phyloP scores from a whole-genome alignment of 176 grass and related monocot genomes.

The Bromus sterilis region DNA sequence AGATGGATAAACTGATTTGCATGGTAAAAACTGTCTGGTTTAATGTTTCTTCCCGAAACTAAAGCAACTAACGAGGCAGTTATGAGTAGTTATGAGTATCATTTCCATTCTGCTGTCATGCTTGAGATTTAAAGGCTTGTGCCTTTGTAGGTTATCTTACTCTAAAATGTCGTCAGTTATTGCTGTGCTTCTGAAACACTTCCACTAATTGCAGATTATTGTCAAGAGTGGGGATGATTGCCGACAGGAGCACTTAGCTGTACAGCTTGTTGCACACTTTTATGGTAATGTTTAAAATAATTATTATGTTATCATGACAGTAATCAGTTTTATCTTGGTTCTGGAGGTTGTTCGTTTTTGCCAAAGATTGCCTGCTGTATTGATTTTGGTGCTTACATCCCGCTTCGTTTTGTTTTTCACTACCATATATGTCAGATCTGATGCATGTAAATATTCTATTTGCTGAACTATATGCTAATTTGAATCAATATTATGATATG shows the following conservation, averaged over 20 bases:
- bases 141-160: not conserved
- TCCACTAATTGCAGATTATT: conserved; percentile 61
- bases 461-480: not conserved
- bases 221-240: conserved; percentile 99
- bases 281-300: conserved; percentile 50
- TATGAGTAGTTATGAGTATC: not conserved
- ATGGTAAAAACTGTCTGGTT: not conserved
- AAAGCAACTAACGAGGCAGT: not conserved
- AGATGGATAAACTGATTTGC: not conserved
- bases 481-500: not conserved
- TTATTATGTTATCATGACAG: not conserved
- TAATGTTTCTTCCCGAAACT: not conserved
- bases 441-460: not conserved
- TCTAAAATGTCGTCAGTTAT: conserved; percentile 1
- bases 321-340: not conserved
- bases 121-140: not conserved
- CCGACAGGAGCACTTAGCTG: conserved; percentile 92
- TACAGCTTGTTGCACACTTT: conserved; percentile 98
- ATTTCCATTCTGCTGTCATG: not conserved
- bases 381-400: not conserved
- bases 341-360: not conserved
- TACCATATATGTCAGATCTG: not conserved
- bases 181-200: conserved; percentile 1
- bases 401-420: not conserved
- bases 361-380: not conserved